Conservation (phyloP, 345 rosid species). For the Turritis glabra region DNA sequence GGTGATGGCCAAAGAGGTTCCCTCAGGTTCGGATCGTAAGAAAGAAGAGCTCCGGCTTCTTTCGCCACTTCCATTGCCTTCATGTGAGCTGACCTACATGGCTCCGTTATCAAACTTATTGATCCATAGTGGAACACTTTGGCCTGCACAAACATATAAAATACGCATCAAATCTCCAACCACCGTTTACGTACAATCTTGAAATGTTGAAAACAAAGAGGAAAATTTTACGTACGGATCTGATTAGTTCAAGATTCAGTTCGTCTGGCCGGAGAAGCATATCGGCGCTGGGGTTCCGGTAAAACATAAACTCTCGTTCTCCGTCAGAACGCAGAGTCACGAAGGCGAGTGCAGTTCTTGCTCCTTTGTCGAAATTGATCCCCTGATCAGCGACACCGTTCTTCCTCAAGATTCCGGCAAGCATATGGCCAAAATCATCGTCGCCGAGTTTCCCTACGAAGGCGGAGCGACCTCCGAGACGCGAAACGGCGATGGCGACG, state of each 20-base stretch:
- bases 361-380: slow-evolving; percentile 49
- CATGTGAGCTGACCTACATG: slow-evolving; percentile 61
- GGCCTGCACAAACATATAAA: slow-evolving; percentile 43
- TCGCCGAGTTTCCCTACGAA: slow-evolving; percentile 62
- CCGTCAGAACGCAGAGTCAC: slow-evolving; percentile 60
- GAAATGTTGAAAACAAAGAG: slow-evolving; percentile 22
- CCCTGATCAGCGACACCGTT: slow-evolving; percentile 58
- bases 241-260: slow-evolving; percentile 50
- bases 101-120: slow-evolving; percentile 68
- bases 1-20: slow-evolving; percentile 62
- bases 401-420: slow-evolving; percentile 55
- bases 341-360: slow-evolving; percentile 69
- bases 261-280: slow-evolving; percentile 65
- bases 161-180: slow-evolving; percentile 8
- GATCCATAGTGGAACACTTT: slow-evolving; percentile 67
- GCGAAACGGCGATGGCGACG: slow-evolving; percentile 54
- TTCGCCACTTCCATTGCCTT: slow-evolving; percentile 63
- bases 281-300: slow-evolving; percentile 69
- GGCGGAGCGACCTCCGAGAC: slow-evolving; percentile 56
- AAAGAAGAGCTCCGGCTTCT: slow-evolving; percentile 59
- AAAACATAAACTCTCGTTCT: slow-evolving; percentile 67
- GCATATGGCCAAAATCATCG: slow-evolving; percentile 70
- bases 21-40: slow-evolving; percentile 65
- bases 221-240: slow-evolving; percentile 41
- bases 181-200: neutral